phyloP scores from a whole-genome alignment of 805 yeast genomes.

The Kodamaea restingae region DNA sequence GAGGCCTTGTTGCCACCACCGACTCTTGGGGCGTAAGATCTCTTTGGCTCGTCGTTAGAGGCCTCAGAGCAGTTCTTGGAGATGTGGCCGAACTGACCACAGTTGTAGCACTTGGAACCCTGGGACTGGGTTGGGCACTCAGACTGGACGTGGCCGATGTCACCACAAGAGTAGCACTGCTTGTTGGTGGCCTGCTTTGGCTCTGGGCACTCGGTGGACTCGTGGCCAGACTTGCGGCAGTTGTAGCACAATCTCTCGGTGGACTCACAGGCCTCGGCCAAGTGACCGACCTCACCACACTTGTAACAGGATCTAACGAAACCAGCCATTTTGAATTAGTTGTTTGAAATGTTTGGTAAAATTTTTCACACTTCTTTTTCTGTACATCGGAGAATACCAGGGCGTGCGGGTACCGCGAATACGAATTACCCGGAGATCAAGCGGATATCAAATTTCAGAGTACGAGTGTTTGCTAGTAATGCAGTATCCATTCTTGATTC shows the following conservation, averaged over 20 bases:
- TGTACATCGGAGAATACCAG: background rate
- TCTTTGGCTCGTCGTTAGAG: conserved; percentile 18
- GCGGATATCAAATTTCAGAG: background rate
- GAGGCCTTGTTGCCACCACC: conserved; percentile 20
- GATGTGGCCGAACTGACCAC: conserved; percentile 75
- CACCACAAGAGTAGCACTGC: conserved; percentile 92
- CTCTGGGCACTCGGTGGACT: conserved; percentile 81
- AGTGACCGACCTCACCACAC: conserved; percentile 89
- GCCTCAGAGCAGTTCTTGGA: conserved; percentile 61
- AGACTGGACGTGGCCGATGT: conserved; percentile 81
- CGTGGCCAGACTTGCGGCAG: conserved; percentile 88
- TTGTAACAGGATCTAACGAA: conserved; percentile 81
- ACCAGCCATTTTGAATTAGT: conserved; percentile 29
- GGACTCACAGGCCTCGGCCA: conserved; percentile 84
- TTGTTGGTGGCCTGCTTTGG: conserved; percentile 82
- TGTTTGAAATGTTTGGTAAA: conserved; percentile 6
- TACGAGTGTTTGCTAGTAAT: conserved; percentile 11
- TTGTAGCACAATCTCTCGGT: conserved; percentile 86
- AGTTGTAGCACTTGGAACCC: conserved; percentile 76
- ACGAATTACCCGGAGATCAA: conserved; percentile 5
- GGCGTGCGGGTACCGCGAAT: conserved; percentile 2
- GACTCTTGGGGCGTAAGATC: conserved; percentile 14
- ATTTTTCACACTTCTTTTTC: conserved; percentile 4
- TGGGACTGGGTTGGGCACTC: conserved; percentile 71
- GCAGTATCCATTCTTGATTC: conserved; percentile 46